Evolutionary conservation across 2,329 filamentous ascomycete species (phyloP), one percentile per base, ranked within the genome.

Genomic region (Stagonosporopsis rhizophila): DNA sequence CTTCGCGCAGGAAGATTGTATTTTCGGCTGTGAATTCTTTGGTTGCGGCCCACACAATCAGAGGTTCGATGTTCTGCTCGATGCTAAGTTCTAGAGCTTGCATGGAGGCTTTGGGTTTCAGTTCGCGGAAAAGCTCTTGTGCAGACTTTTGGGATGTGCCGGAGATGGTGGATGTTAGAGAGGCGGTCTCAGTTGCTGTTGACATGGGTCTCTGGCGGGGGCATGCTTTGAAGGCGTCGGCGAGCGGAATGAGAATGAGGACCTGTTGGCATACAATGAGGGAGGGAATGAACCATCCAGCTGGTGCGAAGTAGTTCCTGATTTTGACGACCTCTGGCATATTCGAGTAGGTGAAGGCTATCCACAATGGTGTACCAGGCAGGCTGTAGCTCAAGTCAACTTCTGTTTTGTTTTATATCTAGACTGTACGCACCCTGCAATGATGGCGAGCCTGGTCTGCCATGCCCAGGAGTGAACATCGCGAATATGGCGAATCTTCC

Each of bases 381-480:
- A 76, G 61, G 41, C 73, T 75, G 37, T 17, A 50, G 3, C 2
- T 15, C 25, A n/a, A 6, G 58, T 75, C 38, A 75, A 66, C 32
- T 15, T 25, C n/a, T 55, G 37, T 27, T 53, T 37, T 9, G 8
- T 9, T 11, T 30, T 12, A 30, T 30, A 39, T 15, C 2, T 4
- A 14, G 22, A 12, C 20, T 35, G 27, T 12, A 61, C 66, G 20
- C 66, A 75, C 73, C 73, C 73, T 34, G 73, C 73, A 51, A 76
- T 60, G 27, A 76, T 72, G 3, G 73, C 73, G 8, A 76, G 66
- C 48, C 72, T 69, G 11, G 73, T 75, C 46, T 76, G 73, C 73
- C 71, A 75, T n/a, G 71, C 73, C 73, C 73, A 76, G 11, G 66
- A 74, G 38, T 76, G 73, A 7, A 75, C 71, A 34, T 76, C 73